These are phyloP conservation scores for Dryas drummondii DNA, from an alignment of 306 rosid genomes.

Conservation along the genomic window DNA sequence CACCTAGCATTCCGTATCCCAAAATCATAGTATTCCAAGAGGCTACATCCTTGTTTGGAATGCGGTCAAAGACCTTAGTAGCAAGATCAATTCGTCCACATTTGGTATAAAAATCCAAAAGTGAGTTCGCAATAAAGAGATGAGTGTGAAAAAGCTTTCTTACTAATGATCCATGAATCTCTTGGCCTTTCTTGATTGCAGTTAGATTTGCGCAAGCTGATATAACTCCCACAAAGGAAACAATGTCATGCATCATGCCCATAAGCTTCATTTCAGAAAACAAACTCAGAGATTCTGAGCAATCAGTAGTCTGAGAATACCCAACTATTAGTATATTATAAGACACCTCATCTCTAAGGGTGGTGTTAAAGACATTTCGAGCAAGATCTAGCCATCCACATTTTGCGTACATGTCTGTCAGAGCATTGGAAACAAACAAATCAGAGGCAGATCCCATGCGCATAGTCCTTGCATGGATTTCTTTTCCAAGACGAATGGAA, in stretches of 20 bases:
- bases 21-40: slow-evolving; percentile 98
- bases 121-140: slow-evolving; percentile 68
- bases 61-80: slow-evolving; percentile 57
- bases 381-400: slow-evolving; percentile 60
- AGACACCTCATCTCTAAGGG: slow-evolving; percentile 65
- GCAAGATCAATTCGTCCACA: slow-evolving; percentile 78
- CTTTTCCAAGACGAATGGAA: slow-evolving; percentile 60
- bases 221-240: slow-evolving; percentile 75
- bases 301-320: slow-evolving; percentile 63
- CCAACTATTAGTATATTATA: slow-evolving; percentile 73
- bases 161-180: slow-evolving; percentile 64
- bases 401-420: slow-evolving; percentile 82
- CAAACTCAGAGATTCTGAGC: slow-evolving; percentile 58
- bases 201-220: slow-evolving; percentile 83
- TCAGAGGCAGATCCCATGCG: slow-evolving; percentile 49
- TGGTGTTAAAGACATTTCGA: slow-evolving; percentile 60
- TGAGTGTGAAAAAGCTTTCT: slow-evolving; percentile 53
- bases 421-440: slow-evolving; percentile 75
- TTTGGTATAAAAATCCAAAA: slow-evolving; percentile 80
- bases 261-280: slow-evolving; percentile 65
- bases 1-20: slow-evolving; percentile 87
- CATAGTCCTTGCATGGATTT: slow-evolving; percentile 67
- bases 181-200: slow-evolving; percentile 72
- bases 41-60: slow-evolving; percentile 62
- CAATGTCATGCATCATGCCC: slow-evolving; percentile 58